Conservation (phyloP, 768 basidiomycete species). For the Plicaturopsis crispa region DNA sequence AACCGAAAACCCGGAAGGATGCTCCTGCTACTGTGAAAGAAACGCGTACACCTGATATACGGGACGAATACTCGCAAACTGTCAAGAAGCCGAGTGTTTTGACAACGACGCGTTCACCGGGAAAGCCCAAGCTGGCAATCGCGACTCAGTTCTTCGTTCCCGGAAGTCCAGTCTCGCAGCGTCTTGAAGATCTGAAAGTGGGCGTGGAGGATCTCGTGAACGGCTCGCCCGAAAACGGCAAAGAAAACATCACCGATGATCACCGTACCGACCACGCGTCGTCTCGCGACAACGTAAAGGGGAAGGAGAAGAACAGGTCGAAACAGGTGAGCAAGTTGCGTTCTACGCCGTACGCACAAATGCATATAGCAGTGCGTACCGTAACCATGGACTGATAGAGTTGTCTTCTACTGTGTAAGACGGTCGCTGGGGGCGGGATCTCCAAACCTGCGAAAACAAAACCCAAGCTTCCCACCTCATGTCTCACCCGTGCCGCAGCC, state of each 20-base stretch:
- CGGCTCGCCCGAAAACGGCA: not conserved
- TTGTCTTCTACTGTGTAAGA: too few species aligned
- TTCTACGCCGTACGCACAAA: not conserved
- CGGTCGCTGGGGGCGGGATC: too few species aligned
- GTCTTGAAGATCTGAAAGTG: not conserved
- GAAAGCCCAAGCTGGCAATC: constrained; percentile 16
- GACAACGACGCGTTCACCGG: constrained; percentile 9
- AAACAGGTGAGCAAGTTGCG: not conserved
- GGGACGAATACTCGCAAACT: constrained; percentile 1
- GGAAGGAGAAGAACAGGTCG: not conserved
- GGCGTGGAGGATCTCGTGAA: not conserved
- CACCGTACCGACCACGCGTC: not conserved
- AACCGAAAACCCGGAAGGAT: constrained; percentile 14
- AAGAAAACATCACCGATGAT: not conserved
- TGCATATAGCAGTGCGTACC: not conserved
- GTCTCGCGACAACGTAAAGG: not conserved
- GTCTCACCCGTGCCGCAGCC: too few species aligned
- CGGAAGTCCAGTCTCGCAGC: not conserved
- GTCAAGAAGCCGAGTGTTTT: constrained; percentile 10
- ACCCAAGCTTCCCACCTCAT: too few species aligned
- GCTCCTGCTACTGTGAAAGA: constrained; percentile 10
- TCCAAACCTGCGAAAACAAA: too few species aligned
- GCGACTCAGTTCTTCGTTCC: not conserved
- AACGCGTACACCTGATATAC: not conserved
- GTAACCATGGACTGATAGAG: too few species aligned